phyloP scores from a whole-genome alignment of 768 basidiomycete species.

The Rhizopogon sp. region DNA sequence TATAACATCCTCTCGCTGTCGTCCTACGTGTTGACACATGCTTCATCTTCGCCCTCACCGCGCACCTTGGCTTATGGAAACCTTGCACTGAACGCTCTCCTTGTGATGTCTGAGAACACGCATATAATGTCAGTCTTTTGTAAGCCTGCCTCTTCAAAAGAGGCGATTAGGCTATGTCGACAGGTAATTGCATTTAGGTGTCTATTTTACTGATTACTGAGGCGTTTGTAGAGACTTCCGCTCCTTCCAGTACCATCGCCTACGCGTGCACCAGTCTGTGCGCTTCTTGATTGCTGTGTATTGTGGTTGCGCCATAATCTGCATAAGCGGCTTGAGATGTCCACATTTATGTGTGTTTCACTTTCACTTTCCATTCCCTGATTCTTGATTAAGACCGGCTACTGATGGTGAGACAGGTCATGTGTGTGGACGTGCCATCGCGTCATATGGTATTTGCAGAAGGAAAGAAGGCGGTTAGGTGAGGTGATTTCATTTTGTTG shows the following conservation, averaged over 20 bases:
- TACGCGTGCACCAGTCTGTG: conserved; percentile 45
- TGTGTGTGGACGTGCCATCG: conserved; percentile 53
- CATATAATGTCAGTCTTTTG: conserved; percentile 43
- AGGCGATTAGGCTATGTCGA: conserved; percentile 51
- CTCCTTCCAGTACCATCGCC: conserved; percentile 36
- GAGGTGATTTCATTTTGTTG: conserved; percentile 9
- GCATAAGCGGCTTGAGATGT: conserved; percentile 54
- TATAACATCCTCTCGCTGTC: conserved; percentile 51
- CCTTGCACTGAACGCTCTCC: conserved; percentile 48
- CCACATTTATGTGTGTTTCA: conserved; percentile 48
- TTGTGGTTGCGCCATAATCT: conserved; percentile 70
- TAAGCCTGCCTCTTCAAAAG: conserved; percentile 25
- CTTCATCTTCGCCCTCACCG: conserved; percentile 52
- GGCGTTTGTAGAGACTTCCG: conserved; percentile 41
- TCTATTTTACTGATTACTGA: conserved; percentile 1
- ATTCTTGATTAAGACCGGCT: background rate
- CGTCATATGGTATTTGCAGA: conserved; percentile 53
- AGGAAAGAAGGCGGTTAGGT: conserved; percentile 52
- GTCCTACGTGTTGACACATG: conserved; percentile 65
- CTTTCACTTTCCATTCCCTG: background rate
- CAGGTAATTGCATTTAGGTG: conserved; percentile 38
- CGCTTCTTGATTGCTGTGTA: conserved; percentile 62
- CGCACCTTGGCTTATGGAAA: conserved; percentile 61
- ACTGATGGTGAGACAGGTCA: conserved; percentile 31
- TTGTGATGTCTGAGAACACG: conserved; percentile 46